Evolutionary conservation across 441 rosid species (phyloP), one percentile per base, ranked within the genome.

Genomic region (Eutrema salsugineum): DNA sequence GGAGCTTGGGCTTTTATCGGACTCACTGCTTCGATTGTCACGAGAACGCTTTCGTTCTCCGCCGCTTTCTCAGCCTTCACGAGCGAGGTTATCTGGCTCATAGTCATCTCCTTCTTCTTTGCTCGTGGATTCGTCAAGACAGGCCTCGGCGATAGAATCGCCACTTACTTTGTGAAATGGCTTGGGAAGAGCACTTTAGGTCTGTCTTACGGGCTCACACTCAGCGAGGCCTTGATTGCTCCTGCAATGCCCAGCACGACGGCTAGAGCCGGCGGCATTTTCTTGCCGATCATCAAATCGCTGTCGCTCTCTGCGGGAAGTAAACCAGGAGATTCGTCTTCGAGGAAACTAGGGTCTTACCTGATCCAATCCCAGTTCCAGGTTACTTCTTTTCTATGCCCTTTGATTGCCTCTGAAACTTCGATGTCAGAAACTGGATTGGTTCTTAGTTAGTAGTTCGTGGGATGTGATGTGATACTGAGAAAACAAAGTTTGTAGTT

Each of bases 221-320:
- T 94, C 4, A 91, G 99, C 15, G 99, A 94, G 70, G 95, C 95
- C 3, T 76, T 94, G 74, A 91, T 94, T 54, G 95, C 97, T 1
- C 99, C 99, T 5, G 99, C 97, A 0, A 94, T 94, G 97, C 99
- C 97, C 0, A 91, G 97, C 46, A 90, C 97, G 5, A 91, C 97
- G 8, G 99, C 99, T 5, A 84, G 97, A 72, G 99, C 97, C 1
- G 97, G 97, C n/a, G 99, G 99, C 0, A 85, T 94, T 65, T 94
- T 94, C 83, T 79, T 94, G 86, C 99, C 99, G 0, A 91, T 94
- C 39, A 91, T 94, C 30, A 87, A 90, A 76, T 90, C 97, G 0
- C 65, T 94, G 62, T 87, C 97, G 0, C 70, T 91, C 59, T 90
- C 99, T 0, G 92, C 94, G 0, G 99, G 97, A 27, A 94, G 99